Base-by-base conservation (phyloP, 2,329 filamentous ascomycete species). In the Fusarium palustre region DNA sequence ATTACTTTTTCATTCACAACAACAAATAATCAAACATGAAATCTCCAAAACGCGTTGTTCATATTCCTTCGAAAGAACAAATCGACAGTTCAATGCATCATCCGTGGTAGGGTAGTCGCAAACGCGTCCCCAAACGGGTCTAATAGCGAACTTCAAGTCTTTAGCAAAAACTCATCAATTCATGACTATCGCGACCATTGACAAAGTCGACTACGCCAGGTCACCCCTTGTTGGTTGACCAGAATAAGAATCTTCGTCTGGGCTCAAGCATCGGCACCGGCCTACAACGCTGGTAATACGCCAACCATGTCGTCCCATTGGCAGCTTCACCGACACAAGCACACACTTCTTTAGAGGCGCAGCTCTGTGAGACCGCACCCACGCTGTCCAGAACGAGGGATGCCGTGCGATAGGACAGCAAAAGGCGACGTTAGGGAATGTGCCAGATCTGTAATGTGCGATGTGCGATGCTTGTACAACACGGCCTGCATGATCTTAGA, bases 401-500 rank as follows among this genome's bases (percentile, higher is more conserved):
- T 34, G 48, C 36, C 34, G 55, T 58, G 60, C 61, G 66, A 59
- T 55, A 60, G 61, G 68, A 52, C 31, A 52, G 54, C 59, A 57
- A 49, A 53, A 49, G 61, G 22, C 59, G 54, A 69, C 61, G 59
- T 64, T 68, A 62, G 71, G 66, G 48, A 61, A 64, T 46, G 64
- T 69, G 68, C 66, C 68, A 72, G 73, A 75, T 75, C 73, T 74
- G 64, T 70, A 54, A 73, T 61, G 65, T 60, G 68, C 55, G 43
- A 69, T 65, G 59, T 60, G 64, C 59, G 53, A 69, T 65, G 57
- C 55, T 31, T 65, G 73, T 75, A 66, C 64, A 38, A 74, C 71
- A 63, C 60, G 66, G 72, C 62, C 68, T 75, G 73, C 73, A 75
- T 75, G 64, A 75, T 75, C 73, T 75, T 49, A 69, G 65, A 71